phyloP scores from a whole-genome alignment of 257 asterid genomes.

The Nicotiana paniculata region DNA sequence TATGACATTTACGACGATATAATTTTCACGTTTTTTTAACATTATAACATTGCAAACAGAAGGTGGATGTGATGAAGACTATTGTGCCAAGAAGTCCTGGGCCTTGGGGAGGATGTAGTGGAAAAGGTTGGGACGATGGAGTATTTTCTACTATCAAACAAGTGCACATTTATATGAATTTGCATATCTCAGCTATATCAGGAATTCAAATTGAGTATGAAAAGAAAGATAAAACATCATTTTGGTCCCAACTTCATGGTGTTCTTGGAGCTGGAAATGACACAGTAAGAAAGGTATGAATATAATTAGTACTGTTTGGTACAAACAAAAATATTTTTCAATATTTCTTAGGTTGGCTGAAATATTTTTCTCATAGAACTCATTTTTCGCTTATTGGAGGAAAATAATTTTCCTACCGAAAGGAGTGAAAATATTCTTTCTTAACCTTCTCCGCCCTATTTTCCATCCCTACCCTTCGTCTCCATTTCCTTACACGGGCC shows the following conservation, averaged over 20 bases:
- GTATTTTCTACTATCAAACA: slow-evolving; percentile 6
- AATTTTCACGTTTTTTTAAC: too few species aligned
- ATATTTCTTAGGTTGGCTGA: too few species aligned
- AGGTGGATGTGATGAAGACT: neutral
- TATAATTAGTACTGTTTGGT: too few species aligned
- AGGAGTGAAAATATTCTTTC: too few species aligned
- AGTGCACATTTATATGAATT: neutral
- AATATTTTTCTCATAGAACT: too few species aligned
- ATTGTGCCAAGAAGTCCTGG: slow-evolving; percentile 11
- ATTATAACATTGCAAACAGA: neutral
- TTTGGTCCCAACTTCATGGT: slow-evolving; percentile 5
- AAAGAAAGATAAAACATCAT: neutral
- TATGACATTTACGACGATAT: too few species aligned
- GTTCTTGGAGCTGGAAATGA: neutral
- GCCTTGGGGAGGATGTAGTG: slow-evolving; percentile 12
- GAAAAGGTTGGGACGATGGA: slow-evolving; percentile 24
- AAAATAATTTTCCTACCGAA: too few species aligned
- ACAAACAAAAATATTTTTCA: too few species aligned
- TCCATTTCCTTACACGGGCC: too few species aligned
- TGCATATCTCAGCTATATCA: neutral
- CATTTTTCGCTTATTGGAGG: too few species aligned
- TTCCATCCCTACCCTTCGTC: too few species aligned
- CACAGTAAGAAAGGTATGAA: neutral
- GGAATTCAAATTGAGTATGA: slow-evolving; percentile 4
- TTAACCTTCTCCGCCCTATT: too few species aligned